Conservation (phyloP, 1,284 basidiomycete species). For the Cryptococcus wingfieldii region DNA sequence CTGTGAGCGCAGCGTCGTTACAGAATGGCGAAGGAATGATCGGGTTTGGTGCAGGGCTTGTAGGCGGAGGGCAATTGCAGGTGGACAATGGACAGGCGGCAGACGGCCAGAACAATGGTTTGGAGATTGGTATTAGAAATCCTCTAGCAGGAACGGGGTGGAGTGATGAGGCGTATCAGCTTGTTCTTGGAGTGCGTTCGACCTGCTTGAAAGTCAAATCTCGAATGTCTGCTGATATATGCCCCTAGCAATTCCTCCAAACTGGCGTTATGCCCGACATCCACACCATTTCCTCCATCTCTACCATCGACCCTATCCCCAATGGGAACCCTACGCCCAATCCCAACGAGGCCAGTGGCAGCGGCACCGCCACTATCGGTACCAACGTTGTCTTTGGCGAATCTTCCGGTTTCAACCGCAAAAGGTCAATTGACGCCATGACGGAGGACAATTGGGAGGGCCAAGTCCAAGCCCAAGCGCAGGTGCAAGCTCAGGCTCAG, state of each 20-base stretch:
- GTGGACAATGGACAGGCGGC: slow-evolving; percentile 1
- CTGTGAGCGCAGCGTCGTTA: slow-evolving; percentile 28
- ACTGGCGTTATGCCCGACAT: slow-evolving; percentile 32
- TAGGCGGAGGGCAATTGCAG: neutral
- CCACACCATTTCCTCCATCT: slow-evolving; percentile 3
- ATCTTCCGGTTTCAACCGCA: slow-evolving; percentile 18
- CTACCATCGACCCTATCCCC: neutral
- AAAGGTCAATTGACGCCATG: slow-evolving; percentile 36
- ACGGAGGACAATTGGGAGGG: slow-evolving; percentile 28
- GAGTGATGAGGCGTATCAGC: slow-evolving; percentile 43
- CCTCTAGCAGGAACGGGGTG: slow-evolving; percentile 44
- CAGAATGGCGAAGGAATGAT: slow-evolving; percentile 14
- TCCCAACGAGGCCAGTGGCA: slow-evolving; percentile 1
- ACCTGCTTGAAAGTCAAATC: slow-evolving; percentile 25
- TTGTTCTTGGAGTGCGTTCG: slow-evolving; percentile 18
- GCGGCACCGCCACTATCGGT: slow-evolving; percentile 24
- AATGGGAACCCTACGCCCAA: neutral
- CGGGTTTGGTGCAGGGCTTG: slow-evolving; percentile 9
- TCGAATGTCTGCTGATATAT: neutral
- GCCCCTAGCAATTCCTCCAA: slow-evolving; percentile 24
- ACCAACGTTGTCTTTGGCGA: slow-evolving; percentile 36
- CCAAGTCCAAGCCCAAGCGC: slow-evolving; percentile 5
- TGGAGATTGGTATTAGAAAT: slow-evolving; percentile 28
- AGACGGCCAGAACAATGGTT: neutral
- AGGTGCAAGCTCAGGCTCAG: neutral